phyloP scores from a whole-genome alignment of 2,329 filamentous ascomycete species.

The Colletotrichum aenigma region DNA sequence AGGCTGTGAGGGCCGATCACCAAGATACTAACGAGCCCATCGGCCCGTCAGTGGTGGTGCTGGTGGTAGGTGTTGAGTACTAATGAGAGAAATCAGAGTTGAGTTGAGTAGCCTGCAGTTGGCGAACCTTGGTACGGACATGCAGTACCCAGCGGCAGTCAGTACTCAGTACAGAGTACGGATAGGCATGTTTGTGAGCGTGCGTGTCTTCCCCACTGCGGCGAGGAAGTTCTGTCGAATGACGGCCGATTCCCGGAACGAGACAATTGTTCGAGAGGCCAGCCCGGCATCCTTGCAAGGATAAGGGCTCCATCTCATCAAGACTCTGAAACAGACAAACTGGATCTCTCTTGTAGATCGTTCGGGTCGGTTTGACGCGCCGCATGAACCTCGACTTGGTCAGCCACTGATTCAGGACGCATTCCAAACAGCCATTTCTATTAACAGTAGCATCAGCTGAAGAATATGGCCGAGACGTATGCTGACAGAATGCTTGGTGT shows the following conservation, averaged over 20 bases:
- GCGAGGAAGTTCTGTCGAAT: not conserved
- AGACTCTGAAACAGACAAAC: slow-evolving; percentile 19
- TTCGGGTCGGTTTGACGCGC: slow-evolving; percentile 10
- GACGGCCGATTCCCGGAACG: not conserved
- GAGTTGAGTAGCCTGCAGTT: too few relatives aligned
- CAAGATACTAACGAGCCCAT: not conserved
- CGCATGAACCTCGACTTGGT: slow-evolving; percentile 6
- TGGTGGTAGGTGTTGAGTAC: too few relatives aligned
- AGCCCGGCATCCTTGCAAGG: not conserved
- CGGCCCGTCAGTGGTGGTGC: not conserved
- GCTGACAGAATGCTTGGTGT: not conserved
- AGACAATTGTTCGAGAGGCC: not conserved
- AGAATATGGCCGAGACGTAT: not conserved
- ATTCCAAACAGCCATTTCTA: slow-evolving; percentile 17
- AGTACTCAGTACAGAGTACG: not conserved
- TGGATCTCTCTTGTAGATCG: slow-evolving; percentile 21
- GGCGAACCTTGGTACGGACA: too few relatives aligned
- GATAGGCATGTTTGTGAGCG: not conserved
- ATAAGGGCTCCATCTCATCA: slow-evolving; percentile 4
- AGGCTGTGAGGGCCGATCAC: slow-evolving; percentile 17
- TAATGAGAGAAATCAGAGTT: too few relatives aligned
- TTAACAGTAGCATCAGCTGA: slow-evolving; percentile 2
- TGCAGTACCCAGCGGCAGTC: too few relatives aligned
- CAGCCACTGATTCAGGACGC: slow-evolving; percentile 4
- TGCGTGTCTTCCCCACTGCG: not conserved